Evolutionary conservation across 2,329 filamentous ascomycete genomes (phyloP).

Genomic region (Aspergillus caelatus): DNA sequence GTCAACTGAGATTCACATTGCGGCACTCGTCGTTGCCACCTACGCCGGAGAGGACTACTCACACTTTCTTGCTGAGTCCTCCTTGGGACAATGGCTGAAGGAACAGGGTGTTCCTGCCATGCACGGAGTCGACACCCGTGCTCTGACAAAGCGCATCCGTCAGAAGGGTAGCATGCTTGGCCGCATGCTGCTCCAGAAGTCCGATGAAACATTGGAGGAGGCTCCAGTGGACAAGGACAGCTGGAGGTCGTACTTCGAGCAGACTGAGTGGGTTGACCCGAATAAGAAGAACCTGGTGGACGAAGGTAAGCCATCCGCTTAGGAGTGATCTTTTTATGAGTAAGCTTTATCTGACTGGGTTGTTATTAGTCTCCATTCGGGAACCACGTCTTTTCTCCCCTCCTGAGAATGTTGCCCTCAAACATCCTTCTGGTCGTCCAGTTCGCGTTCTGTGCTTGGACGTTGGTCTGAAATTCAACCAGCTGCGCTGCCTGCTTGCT

Average conservation of each 20-base stretch:
- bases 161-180: constrained; percentile 96
- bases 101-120: constrained; percentile 93
- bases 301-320: constrained; percentile 70
- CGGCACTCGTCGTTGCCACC: constrained; percentile 84
- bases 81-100: constrained; percentile 92
- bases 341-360: constrained; percentile 35
- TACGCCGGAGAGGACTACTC: constrained; percentile 96
- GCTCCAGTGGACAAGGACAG: constrained; percentile 46
- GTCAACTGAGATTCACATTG: constrained; percentile 87
- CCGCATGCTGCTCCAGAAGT: constrained; percentile 76
- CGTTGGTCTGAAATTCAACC: constrained; percentile 98
- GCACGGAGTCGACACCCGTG: constrained; percentile 91
- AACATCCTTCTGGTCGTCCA: constrained; percentile 84
- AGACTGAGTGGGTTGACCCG: constrained; percentile 85
- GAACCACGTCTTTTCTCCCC: constrained; percentile 84
- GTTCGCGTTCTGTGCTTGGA: constrained; percentile 91
- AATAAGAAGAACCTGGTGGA: constrained; percentile 91
- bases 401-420: constrained; percentile 68
- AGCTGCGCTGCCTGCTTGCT: constrained; percentile 87
- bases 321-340: neutral
- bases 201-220: constrained; percentile 40
- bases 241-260: constrained; percentile 68
- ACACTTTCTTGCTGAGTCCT: constrained; percentile 88
- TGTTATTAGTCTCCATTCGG: constrained; percentile 76
- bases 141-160: constrained; percentile 90